Conservation (phyloP, 371 early-diverging fungal genomes). For the Mucor plumbeus region DNA sequence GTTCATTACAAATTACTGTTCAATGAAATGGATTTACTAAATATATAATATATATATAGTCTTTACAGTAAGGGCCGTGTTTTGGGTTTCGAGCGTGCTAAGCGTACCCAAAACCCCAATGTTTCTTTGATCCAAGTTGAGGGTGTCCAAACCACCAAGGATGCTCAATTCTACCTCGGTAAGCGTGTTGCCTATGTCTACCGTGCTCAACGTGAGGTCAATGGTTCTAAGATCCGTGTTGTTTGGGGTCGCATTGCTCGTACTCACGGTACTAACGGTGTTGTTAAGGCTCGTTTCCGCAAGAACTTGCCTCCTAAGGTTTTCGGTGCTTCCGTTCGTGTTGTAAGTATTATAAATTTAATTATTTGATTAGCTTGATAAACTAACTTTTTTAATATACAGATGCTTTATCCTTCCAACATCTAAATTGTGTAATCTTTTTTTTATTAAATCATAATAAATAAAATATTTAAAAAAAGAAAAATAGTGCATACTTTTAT, state of each 20-base stretch:
- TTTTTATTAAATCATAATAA: background rate
- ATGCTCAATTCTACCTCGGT: slow-evolving; percentile 90
- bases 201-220: slow-evolving; percentile 86
- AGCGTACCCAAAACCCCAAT: slow-evolving; percentile 90
- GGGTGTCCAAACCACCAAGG: slow-evolving; percentile 88
- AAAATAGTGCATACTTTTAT: background rate
- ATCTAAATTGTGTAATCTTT: slow-evolving; percentile 2
- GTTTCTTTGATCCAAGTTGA: slow-evolving; percentile 93
- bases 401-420: slow-evolving; percentile 3
- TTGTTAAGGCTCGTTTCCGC: slow-evolving; percentile 96
- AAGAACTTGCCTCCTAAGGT: slow-evolving; percentile 94
- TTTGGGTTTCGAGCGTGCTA: slow-evolving; percentile 92
- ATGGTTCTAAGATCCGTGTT: slow-evolving; percentile 93
- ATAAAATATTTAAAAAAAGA: background rate
- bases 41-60: slow-evolving; percentile 52
- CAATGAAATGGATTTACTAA: no score
- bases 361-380: background rate
- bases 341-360: background rate
- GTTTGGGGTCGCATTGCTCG: slow-evolving; percentile 98
- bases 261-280: slow-evolving; percentile 95
- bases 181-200: slow-evolving; percentile 87
- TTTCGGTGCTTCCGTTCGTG: slow-evolving; percentile 90
- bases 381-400: background rate
- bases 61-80: slow-evolving; percentile 97
- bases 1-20: no score